phyloP scores from a whole-genome alignment of 176 grass and related monocot genomes.

The Cymbopogon citratus region DNA sequence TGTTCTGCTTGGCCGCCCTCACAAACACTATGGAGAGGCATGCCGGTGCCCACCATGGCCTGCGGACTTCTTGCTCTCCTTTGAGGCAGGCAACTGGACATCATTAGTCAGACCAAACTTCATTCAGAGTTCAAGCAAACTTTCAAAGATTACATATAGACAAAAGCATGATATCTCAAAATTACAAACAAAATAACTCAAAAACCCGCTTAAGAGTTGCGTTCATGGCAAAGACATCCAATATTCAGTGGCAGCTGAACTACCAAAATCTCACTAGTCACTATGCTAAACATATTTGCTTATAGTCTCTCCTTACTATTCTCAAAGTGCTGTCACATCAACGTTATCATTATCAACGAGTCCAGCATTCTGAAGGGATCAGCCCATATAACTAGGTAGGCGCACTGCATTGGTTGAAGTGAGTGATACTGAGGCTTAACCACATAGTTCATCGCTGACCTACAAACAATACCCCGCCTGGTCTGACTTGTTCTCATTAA shows the following conservation, averaged over 20 bases:
- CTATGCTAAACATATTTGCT: slow-evolving; percentile 7
- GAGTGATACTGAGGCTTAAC: background rate
- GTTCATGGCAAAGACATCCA: background rate
- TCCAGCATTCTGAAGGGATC: background rate
- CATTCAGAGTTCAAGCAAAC: background rate
- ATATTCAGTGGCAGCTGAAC: background rate
- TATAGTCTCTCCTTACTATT: background rate
- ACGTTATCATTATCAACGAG: background rate
- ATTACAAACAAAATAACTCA: background rate
- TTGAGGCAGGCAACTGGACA: slow-evolving; percentile 84
- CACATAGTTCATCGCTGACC: background rate
- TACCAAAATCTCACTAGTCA: background rate
- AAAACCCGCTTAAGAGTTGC: background rate
- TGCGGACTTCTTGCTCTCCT: slow-evolving; percentile 92
- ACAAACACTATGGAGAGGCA: slow-evolving; percentile 86
- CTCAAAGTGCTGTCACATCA: background rate
- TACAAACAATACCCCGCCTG: background rate
- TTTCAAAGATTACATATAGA: background rate
- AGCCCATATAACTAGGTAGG: background rate
- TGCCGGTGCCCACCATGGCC: slow-evolving; percentile 88
- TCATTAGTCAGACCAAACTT: background rate
- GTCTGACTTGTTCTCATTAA: background rate
- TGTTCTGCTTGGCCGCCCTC: slow-evolving; percentile 68
- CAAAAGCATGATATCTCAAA: background rate
- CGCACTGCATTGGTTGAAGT: background rate